Base-by-base conservation (phyloP, 306 rosid species). In the Calophaca sinica region DNA sequence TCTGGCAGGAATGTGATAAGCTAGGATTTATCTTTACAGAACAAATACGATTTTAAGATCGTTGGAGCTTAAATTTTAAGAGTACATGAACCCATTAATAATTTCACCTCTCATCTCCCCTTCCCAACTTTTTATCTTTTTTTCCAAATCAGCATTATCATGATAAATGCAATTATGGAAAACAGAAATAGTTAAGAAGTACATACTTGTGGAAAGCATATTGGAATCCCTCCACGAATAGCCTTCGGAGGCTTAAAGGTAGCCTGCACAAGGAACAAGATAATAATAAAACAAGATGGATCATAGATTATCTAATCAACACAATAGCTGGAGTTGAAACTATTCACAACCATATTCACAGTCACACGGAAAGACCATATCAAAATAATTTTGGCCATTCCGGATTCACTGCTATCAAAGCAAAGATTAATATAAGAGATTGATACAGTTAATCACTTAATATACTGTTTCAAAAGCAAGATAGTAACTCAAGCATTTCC, bases 191-290 rank as follows among this genome's bases (percentile, higher is more conserved):
- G 53, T 13, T 55, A 67, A 83, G 46, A 72, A 84, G 68, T 61
- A 83, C 93, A 65, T 84, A 94, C 98, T 75, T 94, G 99, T 32
- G 99, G 99, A 87, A 94, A 94, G 85, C 97, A 94, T 67, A 94
- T 67, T 33, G 99, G 99, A 83, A 94, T 94, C 74, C 97, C 99
- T 77, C 99, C 99, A 42, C 96, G 97, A 77, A 94, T 94, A 62
- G 97, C 79, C 78, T 88, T 92, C 1, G 96, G 96, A 70, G 96
- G 93, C 87, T 87, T 91, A 66, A 87, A 92, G 29, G 44, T 63
- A 79, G 99, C 92, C 99, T 94, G 96, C 88, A 88, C 26, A 70
- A 84, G 63, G 72, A 65, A 79, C 60, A 53, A 33, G 20, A 64
- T 51, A 60, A 20, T 31, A 42, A 42, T 54, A 33, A 44, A 69